These are phyloP conservation scores for Aureobasidium lini DNA, from an alignment of 2,329 filamentous ascomycete genomes.

Conservation along the genomic window DNA sequence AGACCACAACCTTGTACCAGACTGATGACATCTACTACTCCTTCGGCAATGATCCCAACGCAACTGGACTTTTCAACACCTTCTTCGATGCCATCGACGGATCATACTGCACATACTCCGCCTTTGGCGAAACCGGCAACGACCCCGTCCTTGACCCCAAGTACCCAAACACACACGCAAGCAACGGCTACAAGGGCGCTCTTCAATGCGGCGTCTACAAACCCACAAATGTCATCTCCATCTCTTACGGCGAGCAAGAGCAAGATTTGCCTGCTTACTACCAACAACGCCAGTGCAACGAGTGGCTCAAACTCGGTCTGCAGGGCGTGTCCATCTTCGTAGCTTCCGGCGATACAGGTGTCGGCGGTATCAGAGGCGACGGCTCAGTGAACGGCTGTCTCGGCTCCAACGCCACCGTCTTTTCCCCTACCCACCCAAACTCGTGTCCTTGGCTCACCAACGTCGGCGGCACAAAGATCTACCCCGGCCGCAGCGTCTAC, in stretches of 20 bases:
- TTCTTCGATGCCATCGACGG: conserved; percentile 48
- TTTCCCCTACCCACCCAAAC: conserved; percentile 23
- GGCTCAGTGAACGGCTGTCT: conserved; percentile 26
- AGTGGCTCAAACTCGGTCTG: conserved; percentile 42
- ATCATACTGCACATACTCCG: conserved; percentile 43
- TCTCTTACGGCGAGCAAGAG: conserved; percentile 54
- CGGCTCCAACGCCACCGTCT: conserved; percentile 20
- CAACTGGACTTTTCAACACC: conserved; percentile 35
- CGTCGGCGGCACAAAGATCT: conserved; percentile 25
- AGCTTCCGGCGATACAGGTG: conserved; percentile 42
- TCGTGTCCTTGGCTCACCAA: conserved; percentile 26
- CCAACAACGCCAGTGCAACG: conserved; percentile 41
- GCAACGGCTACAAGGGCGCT: conserved; percentile 24
- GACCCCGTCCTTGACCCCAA: conserved; percentile 42
- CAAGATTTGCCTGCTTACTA: conserved; percentile 47
- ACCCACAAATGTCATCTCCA: conserved; percentile 51
- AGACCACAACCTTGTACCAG: conserved; percentile 43
- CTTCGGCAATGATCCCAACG: conserved; percentile 32
- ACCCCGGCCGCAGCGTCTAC: conserved; percentile 17
- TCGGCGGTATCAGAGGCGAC: conserved; percentile 19
- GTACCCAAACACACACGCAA: conserved; percentile 34
- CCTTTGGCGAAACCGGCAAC: conserved; percentile 43
- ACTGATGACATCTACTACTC: conserved; percentile 33
- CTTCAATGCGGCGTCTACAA: conserved; percentile 39
- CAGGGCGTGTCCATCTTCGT: conserved; percentile 44